Conservation (phyloP, 768 basidiomycete species). For the Kondoa malvinella region DNA sequence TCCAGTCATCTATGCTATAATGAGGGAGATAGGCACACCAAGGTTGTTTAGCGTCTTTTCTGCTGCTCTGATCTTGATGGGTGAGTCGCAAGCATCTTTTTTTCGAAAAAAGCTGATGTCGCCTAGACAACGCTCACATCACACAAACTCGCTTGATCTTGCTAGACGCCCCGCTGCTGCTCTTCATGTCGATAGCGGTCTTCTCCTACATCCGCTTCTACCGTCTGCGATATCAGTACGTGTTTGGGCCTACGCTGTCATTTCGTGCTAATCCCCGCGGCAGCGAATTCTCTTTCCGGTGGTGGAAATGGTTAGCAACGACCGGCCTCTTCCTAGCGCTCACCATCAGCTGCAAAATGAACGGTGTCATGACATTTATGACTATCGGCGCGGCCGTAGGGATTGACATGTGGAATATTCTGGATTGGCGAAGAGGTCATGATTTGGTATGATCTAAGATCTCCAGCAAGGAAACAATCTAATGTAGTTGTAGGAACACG, state of each 20-base stretch:
- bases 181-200: constrained; percentile 88
- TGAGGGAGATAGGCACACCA: constrained; percentile 95
- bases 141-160: constrained; percentile 92
- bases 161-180: constrained; percentile 78
- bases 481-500: constrained; percentile 47
- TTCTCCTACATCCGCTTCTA: constrained; percentile 86
- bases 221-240: constrained; percentile 72
- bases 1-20: constrained; percentile 81
- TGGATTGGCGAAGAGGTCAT: constrained; percentile 65
- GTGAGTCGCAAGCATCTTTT: constrained; percentile 37
- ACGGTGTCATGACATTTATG: constrained; percentile 76
- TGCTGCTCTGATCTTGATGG: constrained; percentile 67
- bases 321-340: constrained; percentile 91
- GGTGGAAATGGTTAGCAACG: constrained; percentile 86
- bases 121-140: constrained; percentile 80
- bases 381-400: constrained; percentile 79
- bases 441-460: constrained; percentile 40
- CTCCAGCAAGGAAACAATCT: not conserved
- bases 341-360: constrained; percentile 94
- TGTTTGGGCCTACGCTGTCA: not conserved
- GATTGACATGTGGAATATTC: constrained; percentile 82
- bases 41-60: constrained; percentile 80
- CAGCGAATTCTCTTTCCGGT: constrained; percentile 70
- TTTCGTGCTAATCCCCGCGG: not conserved
- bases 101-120: not conserved